Conservation (phyloP, 2,329 filamentous ascomycete genomes). For the Tolypocladium nubicola region DNA sequence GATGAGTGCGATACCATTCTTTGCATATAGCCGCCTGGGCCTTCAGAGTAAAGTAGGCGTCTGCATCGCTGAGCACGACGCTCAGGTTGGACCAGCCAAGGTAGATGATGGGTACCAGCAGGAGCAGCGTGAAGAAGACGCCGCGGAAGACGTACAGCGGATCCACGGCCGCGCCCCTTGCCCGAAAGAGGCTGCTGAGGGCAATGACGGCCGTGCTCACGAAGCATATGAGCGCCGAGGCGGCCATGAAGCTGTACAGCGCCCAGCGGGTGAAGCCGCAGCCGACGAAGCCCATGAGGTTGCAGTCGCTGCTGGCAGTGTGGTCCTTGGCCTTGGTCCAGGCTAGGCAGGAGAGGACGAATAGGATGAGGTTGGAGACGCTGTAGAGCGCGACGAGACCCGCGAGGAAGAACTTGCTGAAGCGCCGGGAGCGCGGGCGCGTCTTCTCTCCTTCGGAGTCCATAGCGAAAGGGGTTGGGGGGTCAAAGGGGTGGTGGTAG, state of each 20-base stretch:
- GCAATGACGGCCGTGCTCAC: conserved; percentile 6
- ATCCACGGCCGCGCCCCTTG: conserved; percentile 1
- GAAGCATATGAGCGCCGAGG: conserved; percentile 6
- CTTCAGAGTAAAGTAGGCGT: neutral
- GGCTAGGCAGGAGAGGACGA: conserved; percentile 7
- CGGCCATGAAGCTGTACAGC: conserved; percentile 10
- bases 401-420: conserved; percentile 6
- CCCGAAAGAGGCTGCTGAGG: conserved; percentile 3
- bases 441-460: neutral
- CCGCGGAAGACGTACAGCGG: conserved; percentile 14
- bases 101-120: conserved; percentile 7
- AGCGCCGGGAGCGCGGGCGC: neutral
- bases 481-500: neutral
- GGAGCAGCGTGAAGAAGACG: conserved; percentile 11
- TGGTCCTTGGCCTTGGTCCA: neutral
- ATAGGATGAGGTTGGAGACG: conserved; percentile 11
- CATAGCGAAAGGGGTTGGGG: neutral
- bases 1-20: neutral
- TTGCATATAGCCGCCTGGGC: neutral
- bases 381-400: conserved; percentile 10
- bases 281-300: neutral
- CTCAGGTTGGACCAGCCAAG: conserved; percentile 6
- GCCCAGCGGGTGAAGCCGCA: conserved; percentile 4
- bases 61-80: neutral
- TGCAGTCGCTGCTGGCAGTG: neutral